These are phyloP conservation scores for Alternaria atra DNA, from an alignment of 2,329 filamentous ascomycete species.

Conservation along the genomic window DNA sequence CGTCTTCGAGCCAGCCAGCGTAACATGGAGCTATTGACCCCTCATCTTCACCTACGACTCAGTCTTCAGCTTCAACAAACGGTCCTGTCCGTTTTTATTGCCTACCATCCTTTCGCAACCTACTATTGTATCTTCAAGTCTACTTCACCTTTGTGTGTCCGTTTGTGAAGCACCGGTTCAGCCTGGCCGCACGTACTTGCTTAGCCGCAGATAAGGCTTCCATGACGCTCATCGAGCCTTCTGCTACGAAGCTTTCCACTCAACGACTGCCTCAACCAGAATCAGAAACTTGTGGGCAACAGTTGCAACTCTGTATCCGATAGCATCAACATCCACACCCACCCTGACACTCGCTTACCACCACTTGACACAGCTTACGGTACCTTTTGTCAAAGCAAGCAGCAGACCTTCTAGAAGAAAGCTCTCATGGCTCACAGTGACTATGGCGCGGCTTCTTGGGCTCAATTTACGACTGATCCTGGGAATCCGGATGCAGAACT, in stretches of 20 bases:
- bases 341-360: conserved; percentile 2
- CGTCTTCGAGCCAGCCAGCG: conserved; percentile 27
- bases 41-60: conserved; percentile 19
- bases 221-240: conserved; percentile 20
- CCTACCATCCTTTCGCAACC: conserved; percentile 13
- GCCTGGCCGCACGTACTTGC: conserved; percentile 23
- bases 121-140: conserved; percentile 6
- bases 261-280: conserved; percentile 10
- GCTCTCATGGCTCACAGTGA: conserved; percentile 41
- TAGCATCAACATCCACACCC: background rate
- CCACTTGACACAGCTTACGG: background rate
- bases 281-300: background rate
- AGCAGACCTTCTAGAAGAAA: conserved; percentile 5
- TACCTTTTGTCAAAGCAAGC: background rate
- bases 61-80: conserved; percentile 22
- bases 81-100: conserved; percentile 10
- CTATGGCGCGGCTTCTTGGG: conserved; percentile 27
- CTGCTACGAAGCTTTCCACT: conserved; percentile 10
- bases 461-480: conserved; percentile 26
- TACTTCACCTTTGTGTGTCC: conserved; percentile 13
- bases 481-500: conserved; percentile 30
- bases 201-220: conserved; percentile 29
- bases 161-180: conserved; percentile 30
- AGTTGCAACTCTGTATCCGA: background rate
- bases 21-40: conserved; percentile 28